phyloP scores from a whole-genome alignment of 2,329 filamentous ascomycete genomes.

The Microdochium bolleyi region DNA sequence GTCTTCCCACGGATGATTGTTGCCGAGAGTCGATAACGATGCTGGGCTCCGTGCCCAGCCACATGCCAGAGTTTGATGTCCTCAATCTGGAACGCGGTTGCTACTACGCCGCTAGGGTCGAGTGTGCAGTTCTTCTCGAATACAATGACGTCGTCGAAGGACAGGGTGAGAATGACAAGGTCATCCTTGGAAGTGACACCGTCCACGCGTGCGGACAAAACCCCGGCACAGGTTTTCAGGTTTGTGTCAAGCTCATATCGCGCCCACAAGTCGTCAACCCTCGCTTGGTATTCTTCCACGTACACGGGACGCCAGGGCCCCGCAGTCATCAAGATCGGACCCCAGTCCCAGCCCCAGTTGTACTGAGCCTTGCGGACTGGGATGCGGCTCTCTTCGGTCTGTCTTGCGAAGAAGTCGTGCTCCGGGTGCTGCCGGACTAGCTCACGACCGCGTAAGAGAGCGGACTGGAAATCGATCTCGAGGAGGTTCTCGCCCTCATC shows the following conservation, averaged over 20 bases:
- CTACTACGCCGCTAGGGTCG: slow-evolving; percentile 9
- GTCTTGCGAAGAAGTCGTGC: slow-evolving; percentile 44
- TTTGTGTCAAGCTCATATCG: slow-evolving; percentile 25
- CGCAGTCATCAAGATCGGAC: slow-evolving; percentile 52
- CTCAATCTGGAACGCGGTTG: slow-evolving; percentile 22
- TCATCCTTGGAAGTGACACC: slow-evolving; percentile 16
- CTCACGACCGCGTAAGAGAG: slow-evolving; percentile 41
- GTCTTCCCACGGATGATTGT: slow-evolving; percentile 17
- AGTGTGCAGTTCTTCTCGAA: slow-evolving; percentile 11
- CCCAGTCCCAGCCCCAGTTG: slow-evolving; percentile 68
- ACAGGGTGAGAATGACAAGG: slow-evolving; percentile 16
- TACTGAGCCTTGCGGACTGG: slow-evolving; percentile 60
- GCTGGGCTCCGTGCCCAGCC: slow-evolving; percentile 25
- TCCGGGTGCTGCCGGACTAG: slow-evolving; percentile 46
- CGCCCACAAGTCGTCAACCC: slow-evolving; percentile 50
- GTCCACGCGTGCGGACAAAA: slow-evolving; percentile 26
- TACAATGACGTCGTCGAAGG: slow-evolving; percentile 7
- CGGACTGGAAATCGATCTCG: slow-evolving; percentile 49
- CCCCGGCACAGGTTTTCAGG: slow-evolving; percentile 26
- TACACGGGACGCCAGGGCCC: slow-evolving; percentile 61
- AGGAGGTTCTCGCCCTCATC: slow-evolving; percentile 31
- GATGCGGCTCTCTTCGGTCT: slow-evolving; percentile 33
- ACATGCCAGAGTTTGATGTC: slow-evolving; percentile 39
- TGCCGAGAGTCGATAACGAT: slow-evolving; percentile 36
- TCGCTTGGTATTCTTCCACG: slow-evolving; percentile 53